Conservation (phyloP, 1,284 basidiomycete genomes). For the Papiliotrema nemorosa region DNA sequence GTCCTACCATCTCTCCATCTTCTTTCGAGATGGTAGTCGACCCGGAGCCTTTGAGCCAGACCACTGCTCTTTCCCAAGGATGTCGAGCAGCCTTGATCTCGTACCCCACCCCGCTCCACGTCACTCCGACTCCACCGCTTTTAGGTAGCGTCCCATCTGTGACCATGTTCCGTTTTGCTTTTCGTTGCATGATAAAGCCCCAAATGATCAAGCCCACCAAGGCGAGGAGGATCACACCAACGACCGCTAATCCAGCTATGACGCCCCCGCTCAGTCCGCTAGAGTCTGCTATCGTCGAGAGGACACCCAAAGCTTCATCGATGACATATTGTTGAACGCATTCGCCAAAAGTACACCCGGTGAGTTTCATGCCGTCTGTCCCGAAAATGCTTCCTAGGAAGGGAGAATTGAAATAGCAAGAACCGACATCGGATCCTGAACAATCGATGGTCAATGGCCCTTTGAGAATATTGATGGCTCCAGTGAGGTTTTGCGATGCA, state of each 20-base stretch:
- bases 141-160: constrained; percentile 38
- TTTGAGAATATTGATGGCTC: constrained; percentile 52
- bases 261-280: constrained; percentile 65
- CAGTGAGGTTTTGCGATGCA: constrained; percentile 51
- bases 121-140: constrained; percentile 58
- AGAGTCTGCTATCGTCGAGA: constrained; percentile 1
- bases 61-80: constrained; percentile 6
- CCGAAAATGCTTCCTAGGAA: constrained; percentile 68
- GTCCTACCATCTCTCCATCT: constrained; percentile 11
- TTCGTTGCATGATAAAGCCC: constrained; percentile 61
- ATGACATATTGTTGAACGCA: constrained; percentile 76
- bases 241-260: constrained; percentile 78
- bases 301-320: constrained; percentile 51
- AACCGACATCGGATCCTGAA: constrained; percentile 51
- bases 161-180: constrained; percentile 55
- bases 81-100: constrained; percentile 20
- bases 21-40: constrained; percentile 4
- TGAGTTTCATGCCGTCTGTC: constrained; percentile 62
- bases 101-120: constrained; percentile 71
- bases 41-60: constrained; percentile 29
- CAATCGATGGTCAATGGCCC: constrained; percentile 61
- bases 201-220: constrained; percentile 59
- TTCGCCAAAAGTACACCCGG: constrained; percentile 75
- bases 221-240: constrained; percentile 63
- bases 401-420: constrained; percentile 72